These are phyloP conservation scores for Phaseolus coccineus DNA, from an alignment of 331 rosid genomes.

Conservation along the genomic window DNA sequence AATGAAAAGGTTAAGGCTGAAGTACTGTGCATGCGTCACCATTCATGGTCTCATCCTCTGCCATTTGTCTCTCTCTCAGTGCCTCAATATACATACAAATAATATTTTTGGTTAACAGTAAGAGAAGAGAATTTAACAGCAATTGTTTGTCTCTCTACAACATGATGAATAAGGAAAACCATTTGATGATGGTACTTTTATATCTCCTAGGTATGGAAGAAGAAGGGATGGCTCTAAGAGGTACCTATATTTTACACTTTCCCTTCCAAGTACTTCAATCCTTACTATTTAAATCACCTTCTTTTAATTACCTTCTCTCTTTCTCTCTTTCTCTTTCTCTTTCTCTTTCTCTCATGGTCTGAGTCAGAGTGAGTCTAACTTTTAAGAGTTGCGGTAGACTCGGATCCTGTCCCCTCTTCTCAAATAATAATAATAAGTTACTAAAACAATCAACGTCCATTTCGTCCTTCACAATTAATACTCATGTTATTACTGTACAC, in stretches of 20 bases:
- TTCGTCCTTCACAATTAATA: conserved; percentile 21
- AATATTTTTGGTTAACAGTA: not conserved
- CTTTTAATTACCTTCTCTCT: not conserved
- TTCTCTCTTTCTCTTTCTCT: not conserved
- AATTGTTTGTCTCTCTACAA: not conserved
- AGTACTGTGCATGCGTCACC: conserved; percentile 49
- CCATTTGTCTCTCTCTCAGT: conserved; percentile 44
- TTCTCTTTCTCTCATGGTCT: conserved; percentile 10
- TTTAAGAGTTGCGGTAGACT: conserved; percentile 81
- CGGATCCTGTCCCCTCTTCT: conserved; percentile 90
- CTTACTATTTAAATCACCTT: conserved; percentile 23
- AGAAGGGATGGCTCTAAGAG: not conserved
- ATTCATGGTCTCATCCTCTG: conserved; percentile 37
- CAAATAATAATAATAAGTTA: conserved; percentile 7
- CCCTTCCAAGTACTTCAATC: conserved; percentile 18
- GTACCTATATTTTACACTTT: conserved; percentile 23
- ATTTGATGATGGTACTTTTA: conserved; percentile 14
- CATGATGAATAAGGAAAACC: not conserved
- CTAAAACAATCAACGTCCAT: not conserved
- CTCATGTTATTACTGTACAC: not conserved
- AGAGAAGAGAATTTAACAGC: conserved; percentile 1
- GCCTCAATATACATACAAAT: not conserved
- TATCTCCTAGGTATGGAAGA: conserved; percentile 42
- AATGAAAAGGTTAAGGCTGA: conserved; percentile 38
- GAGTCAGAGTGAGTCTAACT: conserved; percentile 39